Conservation (phyloP, 108 stramenopile species). For the Skeletonema menzelii region DNA sequence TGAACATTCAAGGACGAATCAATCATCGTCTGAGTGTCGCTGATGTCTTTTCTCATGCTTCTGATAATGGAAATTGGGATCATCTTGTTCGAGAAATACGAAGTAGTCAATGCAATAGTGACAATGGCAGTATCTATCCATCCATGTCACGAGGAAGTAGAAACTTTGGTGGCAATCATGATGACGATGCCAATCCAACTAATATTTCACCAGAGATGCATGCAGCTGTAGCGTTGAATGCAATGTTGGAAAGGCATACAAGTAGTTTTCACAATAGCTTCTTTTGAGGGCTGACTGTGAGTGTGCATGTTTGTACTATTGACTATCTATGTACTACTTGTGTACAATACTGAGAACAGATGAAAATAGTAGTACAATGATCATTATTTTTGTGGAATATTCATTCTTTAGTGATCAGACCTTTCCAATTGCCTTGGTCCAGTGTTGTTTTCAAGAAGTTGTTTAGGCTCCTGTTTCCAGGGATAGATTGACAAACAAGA, state of each 20-base stretch:
- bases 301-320: not conserved
- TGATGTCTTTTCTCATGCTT: constrained; percentile 16
- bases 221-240: constrained; percentile 29
- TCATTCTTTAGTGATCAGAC: too few relatives aligned
- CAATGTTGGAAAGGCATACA: constrained; percentile 22
- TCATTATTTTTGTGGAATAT: too few relatives aligned
- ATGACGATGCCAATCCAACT: not conserved
- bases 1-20: constrained; percentile 16
- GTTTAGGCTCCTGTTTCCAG: too few relatives aligned
- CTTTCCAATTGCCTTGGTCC: too few relatives aligned
- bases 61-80: constrained; percentile 19
- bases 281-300: constrained; percentile 6
- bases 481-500: too few relatives aligned
- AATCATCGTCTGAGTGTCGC: constrained; percentile 13
- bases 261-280: constrained; percentile 20
- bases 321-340: too few relatives aligned
- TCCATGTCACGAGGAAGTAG: not conserved
- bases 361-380: too few relatives aligned
- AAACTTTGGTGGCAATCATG: not conserved
- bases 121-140: not conserved
- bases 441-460: too few relatives aligned
- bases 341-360: too few relatives aligned
- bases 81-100: constrained; percentile 7
- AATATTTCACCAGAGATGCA: constrained; percentile 21
- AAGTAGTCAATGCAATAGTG: not conserved